phyloP scores from a whole-genome alignment of 2,329 filamentous ascomycete genomes.

The Mycosphaerelloides madeirae region DNA sequence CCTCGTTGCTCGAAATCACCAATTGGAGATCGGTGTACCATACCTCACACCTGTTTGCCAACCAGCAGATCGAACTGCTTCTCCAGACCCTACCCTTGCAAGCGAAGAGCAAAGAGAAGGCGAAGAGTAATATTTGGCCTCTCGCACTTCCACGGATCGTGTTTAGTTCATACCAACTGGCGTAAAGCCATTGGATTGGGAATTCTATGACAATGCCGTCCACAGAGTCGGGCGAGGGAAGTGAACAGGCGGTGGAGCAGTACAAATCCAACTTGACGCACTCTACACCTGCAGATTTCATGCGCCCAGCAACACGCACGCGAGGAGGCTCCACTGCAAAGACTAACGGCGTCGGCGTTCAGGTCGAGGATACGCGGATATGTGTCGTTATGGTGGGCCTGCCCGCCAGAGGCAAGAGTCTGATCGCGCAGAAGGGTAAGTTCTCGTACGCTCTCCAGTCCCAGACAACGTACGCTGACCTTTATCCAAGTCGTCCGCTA shows the following conservation, averaged over 20 bases:
- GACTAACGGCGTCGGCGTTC: slow-evolving; percentile 63
- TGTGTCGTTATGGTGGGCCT: slow-evolving; percentile 99
- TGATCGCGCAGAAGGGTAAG: slow-evolving; percentile 78
- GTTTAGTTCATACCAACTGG: background rate
- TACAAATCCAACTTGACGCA: slow-evolving; percentile 25
- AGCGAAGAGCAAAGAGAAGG: no score
- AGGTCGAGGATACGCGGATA: slow-evolving; percentile 94
- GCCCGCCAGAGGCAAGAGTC: slow-evolving; percentile 90
- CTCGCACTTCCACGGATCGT: no score
- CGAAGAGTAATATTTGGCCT: no score
- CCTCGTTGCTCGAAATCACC: background rate
- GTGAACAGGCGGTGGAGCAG: slow-evolving; percentile 27
- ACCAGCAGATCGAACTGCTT: no score
- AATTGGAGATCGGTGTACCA: background rate
- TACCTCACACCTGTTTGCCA: background rate
- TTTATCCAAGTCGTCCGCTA: slow-evolving; percentile 68
- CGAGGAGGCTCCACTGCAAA: slow-evolving; percentile 28
- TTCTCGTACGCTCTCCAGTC: background rate
- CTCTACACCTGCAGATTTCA: slow-evolving; percentile 37
- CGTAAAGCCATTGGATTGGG: background rate
- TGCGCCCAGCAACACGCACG: slow-evolving; percentile 37
- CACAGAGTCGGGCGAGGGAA: slow-evolving; percentile 14
- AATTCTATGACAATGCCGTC: slow-evolving; percentile 1
- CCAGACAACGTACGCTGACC: background rate
- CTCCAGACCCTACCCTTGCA: no score